Base-by-base conservation (phyloP, 1,139 yeast genomes). In the Kodamaea ohmeri region DNA sequence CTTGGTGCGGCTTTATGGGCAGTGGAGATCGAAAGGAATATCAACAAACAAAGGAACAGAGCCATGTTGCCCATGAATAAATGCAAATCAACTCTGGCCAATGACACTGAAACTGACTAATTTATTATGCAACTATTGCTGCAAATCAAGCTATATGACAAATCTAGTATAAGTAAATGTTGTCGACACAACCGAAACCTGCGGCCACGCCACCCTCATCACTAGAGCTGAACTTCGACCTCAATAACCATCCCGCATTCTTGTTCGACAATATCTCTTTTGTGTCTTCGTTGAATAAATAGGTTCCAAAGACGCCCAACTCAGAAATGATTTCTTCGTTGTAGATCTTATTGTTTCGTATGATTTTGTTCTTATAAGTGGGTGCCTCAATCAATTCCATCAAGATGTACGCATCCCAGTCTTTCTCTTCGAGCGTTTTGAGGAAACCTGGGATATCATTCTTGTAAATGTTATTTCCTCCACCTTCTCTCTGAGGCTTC, bases 201-300 rank as follows among this genome's bases (percentile, higher is more conserved):
- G 98, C 97, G 21, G 97, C 97, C 24, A 92, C 97, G 26, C 98
- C 98, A 35, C 98, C 98, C 66, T 92, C 98, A 60, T 92, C 81
- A 40, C 95, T 84, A 2, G 83, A 69, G 48, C 87, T 83, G 42
- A 89, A 78, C 60, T 92, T 92, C 2, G 97, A 87, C 61, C 98
- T 78, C 50, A 92, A 67, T 46, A 92, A 71, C 78, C 87, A 87
- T 4, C 97, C 97, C 1, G 89, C 78, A 48, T 76, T 76, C 31
- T 78, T 77, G 57, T 92, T 92, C 34, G 67, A 57, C 34, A 77
- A 53, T 7, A 84, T 66, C 28, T 76, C 71, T 2, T 84, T 82
- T 1, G 71, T 58, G 7, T 67, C 56, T 45, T 81, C 83, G 58
- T 92, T 75, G 68, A 90, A 89, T 24, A 92, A 53, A 27, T 83